Percentiles rank a stretch among this genome's conserved stretches.
Conservation (phyloP, 1,284 basidiomycete species). For the Rhodotorula sp. region DNA sequence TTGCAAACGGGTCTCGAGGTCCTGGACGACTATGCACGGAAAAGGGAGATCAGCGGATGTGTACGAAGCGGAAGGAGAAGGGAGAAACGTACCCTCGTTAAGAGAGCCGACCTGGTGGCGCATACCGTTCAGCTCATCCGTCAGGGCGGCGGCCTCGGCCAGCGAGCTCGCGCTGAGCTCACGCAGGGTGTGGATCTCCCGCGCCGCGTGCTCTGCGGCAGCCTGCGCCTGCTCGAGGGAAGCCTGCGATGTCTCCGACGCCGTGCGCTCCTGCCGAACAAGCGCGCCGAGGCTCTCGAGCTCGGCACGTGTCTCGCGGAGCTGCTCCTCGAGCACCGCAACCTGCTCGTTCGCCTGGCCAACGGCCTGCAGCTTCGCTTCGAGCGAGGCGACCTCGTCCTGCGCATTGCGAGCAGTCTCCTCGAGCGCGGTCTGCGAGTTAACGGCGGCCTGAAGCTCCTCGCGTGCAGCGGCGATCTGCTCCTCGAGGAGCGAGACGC, state of each 20-base stretch:
- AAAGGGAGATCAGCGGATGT: background rate
- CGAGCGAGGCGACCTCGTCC: background rate
- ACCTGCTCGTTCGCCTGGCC: background rate
- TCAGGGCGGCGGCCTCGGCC: slow-evolving; percentile 22
- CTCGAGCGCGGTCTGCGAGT: background rate
- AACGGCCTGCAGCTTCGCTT: background rate
- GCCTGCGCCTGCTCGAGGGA: slow-evolving; percentile 1
- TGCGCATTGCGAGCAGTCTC: background rate
- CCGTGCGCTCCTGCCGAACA: slow-evolving; percentile 7
- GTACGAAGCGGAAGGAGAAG: no score
- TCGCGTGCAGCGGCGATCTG: slow-evolving; percentile 7
- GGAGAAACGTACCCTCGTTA: slow-evolving; percentile 3
- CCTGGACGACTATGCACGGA: background rate
- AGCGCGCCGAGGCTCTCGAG: slow-evolving; percentile 4
- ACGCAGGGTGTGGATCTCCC: slow-evolving; percentile 37
- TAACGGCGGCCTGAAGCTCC: slow-evolving; percentile 1
- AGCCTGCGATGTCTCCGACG: background rate
- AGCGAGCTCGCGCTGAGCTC: slow-evolving; percentile 23
- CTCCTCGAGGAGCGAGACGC: slow-evolving; percentile 17
- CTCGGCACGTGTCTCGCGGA: slow-evolving; percentile 8
- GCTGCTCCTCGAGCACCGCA: slow-evolving; percentile 2
- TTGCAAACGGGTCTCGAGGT: background rate
- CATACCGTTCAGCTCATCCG: slow-evolving; percentile 2
- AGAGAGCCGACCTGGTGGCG: slow-evolving; percentile 5
- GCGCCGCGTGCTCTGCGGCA: slow-evolving; percentile 14